Conservation (phyloP, 805 yeast genomes). For the Candida ponderosae region DNA sequence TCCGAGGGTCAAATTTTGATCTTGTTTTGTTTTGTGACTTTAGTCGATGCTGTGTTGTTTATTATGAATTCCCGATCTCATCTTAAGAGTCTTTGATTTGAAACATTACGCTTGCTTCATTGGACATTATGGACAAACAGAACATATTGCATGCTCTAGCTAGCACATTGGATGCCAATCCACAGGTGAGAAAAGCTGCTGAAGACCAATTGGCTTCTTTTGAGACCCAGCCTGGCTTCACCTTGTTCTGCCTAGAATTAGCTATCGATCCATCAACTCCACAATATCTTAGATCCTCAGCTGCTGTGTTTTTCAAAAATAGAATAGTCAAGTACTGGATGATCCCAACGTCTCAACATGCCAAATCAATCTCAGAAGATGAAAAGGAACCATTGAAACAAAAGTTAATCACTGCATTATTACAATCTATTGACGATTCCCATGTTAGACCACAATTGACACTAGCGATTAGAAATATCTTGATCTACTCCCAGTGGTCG, state of each 20-base stretch:
- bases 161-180: constrained; percentile 47
- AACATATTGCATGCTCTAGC: constrained; percentile 41
- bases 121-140: constrained; percentile 35
- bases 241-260: constrained; percentile 43
- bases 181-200: constrained; percentile 41
- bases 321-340: constrained; percentile 50
- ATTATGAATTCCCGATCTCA: too few species aligned
- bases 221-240: constrained; percentile 52
- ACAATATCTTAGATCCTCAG: constrained; percentile 41
- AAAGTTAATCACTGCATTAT: constrained; percentile 44
- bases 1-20: too few species aligned
- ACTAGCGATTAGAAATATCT: constrained; percentile 46
- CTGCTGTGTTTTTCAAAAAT: constrained; percentile 57
- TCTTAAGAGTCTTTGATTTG: too few species aligned
- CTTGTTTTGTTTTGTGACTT: too few species aligned
- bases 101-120: too few species aligned
- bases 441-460: constrained; percentile 49
- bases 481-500: constrained; percentile 35
- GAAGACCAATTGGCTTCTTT: constrained; percentile 42
- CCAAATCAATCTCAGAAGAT: constrained; percentile 25
- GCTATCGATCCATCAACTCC: constrained; percentile 37
- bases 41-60: too few species aligned
- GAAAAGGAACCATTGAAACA: constrained; percentile 53
- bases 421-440: constrained; percentile 29
- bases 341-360: constrained; percentile 8